phyloP scores from a whole-genome alignment of 2,329 filamentous ascomycete genomes.

The Ophiocordyceps camponoti-saundersi region DNA sequence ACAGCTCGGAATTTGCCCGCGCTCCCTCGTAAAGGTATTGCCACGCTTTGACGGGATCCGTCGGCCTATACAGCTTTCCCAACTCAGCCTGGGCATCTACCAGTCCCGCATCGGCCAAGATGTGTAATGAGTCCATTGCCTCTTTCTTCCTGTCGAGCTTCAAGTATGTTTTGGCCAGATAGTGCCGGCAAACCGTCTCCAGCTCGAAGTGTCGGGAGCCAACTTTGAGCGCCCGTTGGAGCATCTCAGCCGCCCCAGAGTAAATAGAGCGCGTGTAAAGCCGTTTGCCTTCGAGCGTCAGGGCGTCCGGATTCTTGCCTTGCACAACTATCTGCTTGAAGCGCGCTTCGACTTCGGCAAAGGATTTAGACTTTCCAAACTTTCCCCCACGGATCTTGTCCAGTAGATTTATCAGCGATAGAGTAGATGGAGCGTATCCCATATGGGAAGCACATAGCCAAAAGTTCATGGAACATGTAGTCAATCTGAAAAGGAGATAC shows the following conservation, averaged over 20 bases:
- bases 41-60: slow-evolving; percentile 8
- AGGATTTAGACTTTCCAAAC: slow-evolving; percentile 6
- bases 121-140: slow-evolving; percentile 8
- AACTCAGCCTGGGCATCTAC: slow-evolving; percentile 12
- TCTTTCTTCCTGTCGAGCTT: slow-evolving; percentile 8
- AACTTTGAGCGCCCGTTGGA: slow-evolving; percentile 10
- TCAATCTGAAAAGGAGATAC: slow-evolving; percentile 3
- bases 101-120: slow-evolving; percentile 7
- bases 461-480: slow-evolving; percentile 8
- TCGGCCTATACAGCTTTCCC: slow-evolving; percentile 8
- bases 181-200: slow-evolving; percentile 9
- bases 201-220: slow-evolving; percentile 9
- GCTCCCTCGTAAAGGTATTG: slow-evolving; percentile 11
- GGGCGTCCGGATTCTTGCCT: slow-evolving; percentile 16
- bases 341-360: slow-evolving; percentile 8
- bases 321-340: slow-evolving; percentile 14
- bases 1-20: slow-evolving; percentile 10
- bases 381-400: slow-evolving; percentile 6
- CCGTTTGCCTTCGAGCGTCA: slow-evolving; percentile 15
- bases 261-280: slow-evolving; percentile 10
- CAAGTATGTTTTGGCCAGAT: slow-evolving; percentile 9
- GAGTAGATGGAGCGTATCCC: slow-evolving; percentile 13
- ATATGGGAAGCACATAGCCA: slow-evolving; percentile 15
- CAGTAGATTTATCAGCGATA: slow-evolving; percentile 11
- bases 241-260: slow-evolving; percentile 6